Base-by-base conservation (phyloP, 2,329 filamentous ascomycete species). In the Canariomyces notabilis region DNA sequence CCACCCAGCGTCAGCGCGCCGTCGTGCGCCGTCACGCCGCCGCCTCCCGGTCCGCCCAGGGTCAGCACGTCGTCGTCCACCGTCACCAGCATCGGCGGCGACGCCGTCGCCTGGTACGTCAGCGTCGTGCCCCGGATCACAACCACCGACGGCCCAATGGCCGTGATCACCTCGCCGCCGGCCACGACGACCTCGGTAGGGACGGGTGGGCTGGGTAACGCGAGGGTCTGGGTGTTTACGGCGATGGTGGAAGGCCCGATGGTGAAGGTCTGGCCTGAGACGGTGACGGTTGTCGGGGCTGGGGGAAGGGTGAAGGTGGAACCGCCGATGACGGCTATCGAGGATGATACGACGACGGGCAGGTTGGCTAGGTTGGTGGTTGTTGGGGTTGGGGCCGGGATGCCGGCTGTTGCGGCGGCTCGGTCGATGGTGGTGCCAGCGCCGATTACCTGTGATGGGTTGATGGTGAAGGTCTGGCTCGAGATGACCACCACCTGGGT, bases 391-490 rank as follows among this genome's bases (percentile, higher is more conserved):
- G 67, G 56, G 5, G 62, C 54, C 15, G 61, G 63, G 14, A 65
- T 51, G 5, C 44, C 34, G 8, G 57, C 63, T 2, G 62, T 63
- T 0, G 63, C 56, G 0, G 44, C 26, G 0, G 72, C 71, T 29
- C 74, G 69, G 31, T 58, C 59, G 26, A 79, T 52, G 2, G 69
- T 73, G 14, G 64, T 63, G 16, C 72, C 74, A 37, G 63, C 65
- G 6, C 72, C 74, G 18, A 71, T 50, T 2, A 77, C 64, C 29
- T 64, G 62, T 6, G 65, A 71, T 6, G 75, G 74, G 20, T 68
- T 57, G 37, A 79, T 74, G 15, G 70, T 71, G 49, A 78, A 78
- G 1, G 64, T 67, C 9, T 67, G 64, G 18, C 57, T 62, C 21
- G 60, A 59, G 3, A 75, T 64, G 2, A 67, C 66, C 5, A 76